These are phyloP conservation scores for Apiospora sp. DNA, from an alignment of 2,329 filamentous ascomycete genomes.

Conservation along the genomic window DNA sequence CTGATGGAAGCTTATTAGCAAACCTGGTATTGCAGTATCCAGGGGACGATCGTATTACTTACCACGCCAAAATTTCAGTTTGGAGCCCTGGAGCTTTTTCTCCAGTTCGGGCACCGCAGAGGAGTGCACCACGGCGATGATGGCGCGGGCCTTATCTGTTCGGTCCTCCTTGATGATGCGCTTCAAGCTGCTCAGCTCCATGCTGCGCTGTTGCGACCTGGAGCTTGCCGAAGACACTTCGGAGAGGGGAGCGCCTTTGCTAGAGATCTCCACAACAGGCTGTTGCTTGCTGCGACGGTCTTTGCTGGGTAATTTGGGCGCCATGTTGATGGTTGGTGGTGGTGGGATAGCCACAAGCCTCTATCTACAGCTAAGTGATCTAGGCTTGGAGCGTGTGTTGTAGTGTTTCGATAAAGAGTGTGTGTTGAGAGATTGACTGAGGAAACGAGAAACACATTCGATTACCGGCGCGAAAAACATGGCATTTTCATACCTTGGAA, in stretches of 20 bases:
- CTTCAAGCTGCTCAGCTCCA: conserved; percentile 22
- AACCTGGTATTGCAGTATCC: background rate
- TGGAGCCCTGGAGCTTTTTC: conserved; percentile 23
- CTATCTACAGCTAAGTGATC: conserved; percentile 21
- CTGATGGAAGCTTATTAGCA: background rate
- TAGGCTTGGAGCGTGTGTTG: background rate
- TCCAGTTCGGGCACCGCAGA: conserved; percentile 23
- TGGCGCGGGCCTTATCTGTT: conserved; percentile 25
- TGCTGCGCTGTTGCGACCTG: background rate
- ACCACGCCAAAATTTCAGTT: conserved; percentile 26
- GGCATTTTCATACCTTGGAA: conserved; percentile 3
- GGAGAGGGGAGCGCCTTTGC: background rate
- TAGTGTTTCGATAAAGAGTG: conserved; percentile 4
- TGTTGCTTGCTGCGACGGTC: conserved; percentile 5
- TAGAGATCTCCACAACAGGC: background rate
- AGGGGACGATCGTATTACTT: background rate
- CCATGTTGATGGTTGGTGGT: background rate
- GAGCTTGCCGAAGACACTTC: background rate
- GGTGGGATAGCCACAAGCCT: conserved; percentile 16
- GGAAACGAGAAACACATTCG: background rate
- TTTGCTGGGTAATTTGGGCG: background rate
- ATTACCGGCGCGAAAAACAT: background rate
- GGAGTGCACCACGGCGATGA: conserved; percentile 25
- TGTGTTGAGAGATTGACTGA: conserved; percentile 3
- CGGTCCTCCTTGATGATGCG: conserved; percentile 28